These are phyloP conservation scores for Wallacemonas collosoma DNA, from an alignment of 208 protist species.

Conservation along the genomic window DNA sequence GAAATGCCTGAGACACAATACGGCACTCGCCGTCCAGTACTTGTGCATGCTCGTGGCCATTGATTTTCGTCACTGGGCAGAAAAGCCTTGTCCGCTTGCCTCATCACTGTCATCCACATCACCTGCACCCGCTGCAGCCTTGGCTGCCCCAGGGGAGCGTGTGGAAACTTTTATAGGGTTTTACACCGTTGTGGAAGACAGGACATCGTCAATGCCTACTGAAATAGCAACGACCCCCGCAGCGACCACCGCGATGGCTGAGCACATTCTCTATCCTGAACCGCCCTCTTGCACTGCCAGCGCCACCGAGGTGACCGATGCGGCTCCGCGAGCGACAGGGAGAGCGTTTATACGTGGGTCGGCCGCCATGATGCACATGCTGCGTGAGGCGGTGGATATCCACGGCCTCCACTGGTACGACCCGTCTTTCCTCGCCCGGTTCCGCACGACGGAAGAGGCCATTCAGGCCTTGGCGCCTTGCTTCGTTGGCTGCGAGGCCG, in stretches of 20 bases:
- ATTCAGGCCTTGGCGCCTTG: constrained; percentile 44
- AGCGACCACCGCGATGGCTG: not conserved
- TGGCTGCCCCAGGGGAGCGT: constrained; percentile 31
- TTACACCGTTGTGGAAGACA: constrained; percentile 33
- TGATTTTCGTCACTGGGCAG: constrained; percentile 86
- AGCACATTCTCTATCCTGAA: not conserved
- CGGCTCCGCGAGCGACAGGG: not conserved
- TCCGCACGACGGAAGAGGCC: constrained; percentile 34
- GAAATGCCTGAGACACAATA: constrained; percentile 24
- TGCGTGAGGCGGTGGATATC: constrained; percentile 62
- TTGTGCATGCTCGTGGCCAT: constrained; percentile 82
- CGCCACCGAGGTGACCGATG: too few relatives aligned
- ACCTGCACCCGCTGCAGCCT: not conserved
- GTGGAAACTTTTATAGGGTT: constrained; percentile 56
- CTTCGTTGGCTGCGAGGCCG: constrained; percentile 57
- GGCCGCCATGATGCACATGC: constrained; percentile 75
- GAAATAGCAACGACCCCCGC: not conserved
- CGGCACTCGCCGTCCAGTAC: constrained; percentile 62
- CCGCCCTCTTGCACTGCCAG: too few relatives aligned
- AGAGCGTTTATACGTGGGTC: constrained; percentile 64
- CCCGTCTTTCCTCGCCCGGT: constrained; percentile 40
- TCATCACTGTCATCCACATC: not conserved
- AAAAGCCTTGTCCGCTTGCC: constrained; percentile 22
- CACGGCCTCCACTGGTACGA: constrained; percentile 68
- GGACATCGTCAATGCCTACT: too few relatives aligned